phyloP scores from a whole-genome alignment of 2,329 filamentous ascomycete species.

The Penicillium olsonii region DNA sequence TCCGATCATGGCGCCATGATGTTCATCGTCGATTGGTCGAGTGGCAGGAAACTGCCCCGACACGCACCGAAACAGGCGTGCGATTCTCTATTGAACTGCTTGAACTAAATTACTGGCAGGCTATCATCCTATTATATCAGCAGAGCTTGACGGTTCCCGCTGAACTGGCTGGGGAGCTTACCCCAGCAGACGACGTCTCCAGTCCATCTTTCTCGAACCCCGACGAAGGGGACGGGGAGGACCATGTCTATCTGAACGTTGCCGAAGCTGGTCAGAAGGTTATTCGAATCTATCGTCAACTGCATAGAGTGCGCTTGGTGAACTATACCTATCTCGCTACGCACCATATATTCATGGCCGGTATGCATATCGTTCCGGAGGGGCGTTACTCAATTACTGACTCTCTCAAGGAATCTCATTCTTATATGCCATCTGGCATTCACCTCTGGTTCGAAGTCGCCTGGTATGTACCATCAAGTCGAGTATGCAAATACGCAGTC shows the following conservation, averaged over 20 bases:
- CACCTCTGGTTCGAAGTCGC: conserved; percentile 79
- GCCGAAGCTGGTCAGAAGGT: conserved; percentile 94
- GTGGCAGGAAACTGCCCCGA: conserved; percentile 84
- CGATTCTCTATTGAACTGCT: conserved; percentile 86
- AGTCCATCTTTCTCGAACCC: conserved; percentile 53
- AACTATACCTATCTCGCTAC: conserved; percentile 97
- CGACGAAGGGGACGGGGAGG: conserved; percentile 68
- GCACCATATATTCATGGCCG: conserved; percentile 96
- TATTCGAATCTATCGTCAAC: conserved; percentile 81
- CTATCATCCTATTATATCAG: conserved; percentile 91
- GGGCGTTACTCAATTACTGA: neutral
- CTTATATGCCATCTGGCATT: conserved; percentile 97
- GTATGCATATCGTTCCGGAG: conserved; percentile 47
- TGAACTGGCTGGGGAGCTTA: conserved; percentile 77
- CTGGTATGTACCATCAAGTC: conserved; percentile 62
- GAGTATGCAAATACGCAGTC: neutral
- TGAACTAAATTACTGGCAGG: conserved; percentile 97
- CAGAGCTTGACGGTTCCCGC: conserved; percentile 86
- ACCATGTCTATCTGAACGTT: conserved; percentile 89
- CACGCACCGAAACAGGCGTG: conserved; percentile 77
- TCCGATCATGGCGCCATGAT: conserved; percentile 83
- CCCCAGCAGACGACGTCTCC: conserved; percentile 58
- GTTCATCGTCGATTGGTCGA: conserved; percentile 80
- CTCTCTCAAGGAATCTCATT: conserved; percentile 70
- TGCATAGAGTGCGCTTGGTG: conserved; percentile 84